Evolutionary conservation across 2,329 filamentous ascomycete species (phyloP).

Genomic region (Trichophaea hybrida): DNA sequence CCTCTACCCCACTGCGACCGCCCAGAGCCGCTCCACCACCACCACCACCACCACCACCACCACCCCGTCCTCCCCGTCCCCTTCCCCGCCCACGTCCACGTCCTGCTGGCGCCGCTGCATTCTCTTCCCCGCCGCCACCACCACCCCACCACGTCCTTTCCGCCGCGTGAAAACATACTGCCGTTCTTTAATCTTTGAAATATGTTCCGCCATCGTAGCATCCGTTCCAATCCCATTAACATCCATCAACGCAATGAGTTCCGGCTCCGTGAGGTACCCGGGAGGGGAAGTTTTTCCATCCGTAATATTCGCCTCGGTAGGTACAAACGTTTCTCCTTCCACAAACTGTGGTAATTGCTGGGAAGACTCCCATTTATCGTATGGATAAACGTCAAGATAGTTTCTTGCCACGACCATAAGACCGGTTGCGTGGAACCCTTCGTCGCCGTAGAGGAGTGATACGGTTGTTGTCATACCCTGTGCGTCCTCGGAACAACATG

Average conservation of each 20-base stretch:
- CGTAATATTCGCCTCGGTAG: conserved; percentile 72
- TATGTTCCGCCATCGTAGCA: conserved; percentile 98
- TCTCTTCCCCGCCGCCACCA: conserved; percentile 33
- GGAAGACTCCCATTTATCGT: conserved; percentile 90
- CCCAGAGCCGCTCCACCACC: conserved; percentile 34
- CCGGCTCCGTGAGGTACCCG: conserved; percentile 80
- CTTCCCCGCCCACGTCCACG: conserved; percentile 36
- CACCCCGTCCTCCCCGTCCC: conserved; percentile 32
- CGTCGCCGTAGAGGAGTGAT: conserved; percentile 63
- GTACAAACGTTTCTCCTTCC: conserved; percentile 68
- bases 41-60: conserved; percentile 31
- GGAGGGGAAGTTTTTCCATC: conserved; percentile 84
- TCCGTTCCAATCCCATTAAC: conserved; percentile 97
- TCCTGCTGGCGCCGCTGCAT: conserved; percentile 37
- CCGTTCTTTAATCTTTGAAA: conserved; percentile 82
- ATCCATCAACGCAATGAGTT: conserved; percentile 93
- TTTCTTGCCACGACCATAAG: conserved; percentile 76
- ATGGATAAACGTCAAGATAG: conserved; percentile 88
- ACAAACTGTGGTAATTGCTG: conserved; percentile 66
- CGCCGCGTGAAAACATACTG: conserved; percentile 63
- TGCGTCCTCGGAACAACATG: conserved; percentile 90
- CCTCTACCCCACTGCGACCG: conserved; percentile 45
- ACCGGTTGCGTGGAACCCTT: conserved; percentile 68
- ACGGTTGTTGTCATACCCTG: conserved; percentile 74
- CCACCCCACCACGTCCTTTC: conserved; percentile 34